Evolutionary conservation across 176 grass and related monocot genomes (phyloP).

Genomic region (Avena eriantha): DNA sequence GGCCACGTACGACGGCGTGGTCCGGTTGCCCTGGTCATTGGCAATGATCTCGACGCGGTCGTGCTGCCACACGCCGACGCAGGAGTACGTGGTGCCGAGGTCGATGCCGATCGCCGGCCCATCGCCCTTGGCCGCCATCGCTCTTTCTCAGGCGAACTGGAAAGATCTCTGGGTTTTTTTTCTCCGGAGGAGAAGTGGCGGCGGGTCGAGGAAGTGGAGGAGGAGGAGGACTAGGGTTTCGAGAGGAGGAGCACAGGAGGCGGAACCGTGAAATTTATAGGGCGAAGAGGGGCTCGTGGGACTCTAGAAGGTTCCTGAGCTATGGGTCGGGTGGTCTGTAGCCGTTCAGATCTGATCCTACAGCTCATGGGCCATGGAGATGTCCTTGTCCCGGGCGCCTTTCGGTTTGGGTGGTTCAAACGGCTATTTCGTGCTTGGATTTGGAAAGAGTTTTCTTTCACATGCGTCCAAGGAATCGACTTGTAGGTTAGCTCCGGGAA

Average conservation of each 20-base stretch:
- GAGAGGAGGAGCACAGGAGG: neutral
- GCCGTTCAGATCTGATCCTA: slow-evolving; percentile 42
- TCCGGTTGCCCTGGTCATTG: slow-evolving; percentile 97
- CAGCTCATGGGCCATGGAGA: neutral
- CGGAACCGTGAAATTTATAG: slow-evolving; percentile 37
- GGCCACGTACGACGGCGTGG: slow-evolving; percentile 88
- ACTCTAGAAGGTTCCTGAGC: slow-evolving; percentile 54
- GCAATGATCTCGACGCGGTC: slow-evolving; percentile 97
- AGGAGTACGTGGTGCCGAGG: slow-evolving; percentile 96
- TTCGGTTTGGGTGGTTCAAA: neutral
- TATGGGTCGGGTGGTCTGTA: neutral
- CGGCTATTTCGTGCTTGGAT: neutral
- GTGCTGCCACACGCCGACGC: slow-evolving; percentile 97
- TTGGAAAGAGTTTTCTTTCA: neutral
- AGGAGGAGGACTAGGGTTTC: slow-evolving; percentile 45
- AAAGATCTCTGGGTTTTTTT: neutral
- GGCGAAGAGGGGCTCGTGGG: neutral
- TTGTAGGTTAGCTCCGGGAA: too few relatives aligned
- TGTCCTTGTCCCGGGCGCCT: neutral
- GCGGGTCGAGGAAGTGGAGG: neutral
- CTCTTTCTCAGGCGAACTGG: neutral
- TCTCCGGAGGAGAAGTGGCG: slow-evolving; percentile 10
- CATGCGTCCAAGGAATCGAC: neutral
- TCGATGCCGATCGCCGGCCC: slow-evolving; percentile 96
- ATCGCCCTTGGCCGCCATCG: slow-evolving; percentile 68